Base-by-base conservation (phyloP, 2,329 filamentous ascomycete species). In the Blastomyces emzantsi region DNA sequence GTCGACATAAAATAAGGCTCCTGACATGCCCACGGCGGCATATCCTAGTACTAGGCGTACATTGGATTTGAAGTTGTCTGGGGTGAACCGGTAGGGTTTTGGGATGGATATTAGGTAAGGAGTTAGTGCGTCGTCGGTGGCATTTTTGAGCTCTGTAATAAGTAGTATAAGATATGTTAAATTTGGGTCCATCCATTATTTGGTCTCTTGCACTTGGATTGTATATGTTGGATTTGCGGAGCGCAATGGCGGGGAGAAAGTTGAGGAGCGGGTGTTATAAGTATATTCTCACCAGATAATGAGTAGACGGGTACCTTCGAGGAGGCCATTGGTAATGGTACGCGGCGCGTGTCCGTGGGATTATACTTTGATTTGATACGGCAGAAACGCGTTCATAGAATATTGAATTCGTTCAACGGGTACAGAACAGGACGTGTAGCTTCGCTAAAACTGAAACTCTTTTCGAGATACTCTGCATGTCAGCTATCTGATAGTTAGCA, bases 91-190 rank as follows among this genome's bases (percentile, higher is more conserved):
- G 28, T 77, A 78, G 25, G 77, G 76, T 25, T 75, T 72, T 83
- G 87, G 74, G n/a, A 97, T 86, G 41, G 87, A 90, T 77, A 90
- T 93, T 67, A 99, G 87, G 80, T 97, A 97, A 78, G 94, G 92
- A 64, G 90, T 87, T 65, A 99, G 87, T 64, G 92, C 91, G 78
- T 99, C 94, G 79, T 99, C 94, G 69, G 90, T 91, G 49, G 92
- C 95, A 80, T 94, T 96, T 78, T 97, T 97, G 67, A 99, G 88
- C 75, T 97, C 94, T 96, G 74, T 28, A 36, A 9, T n/a, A 36
- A 17, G 28, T 41, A 49, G 63, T 43, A 28, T 62, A 62, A 43
- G 36, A 39, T 63, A 65, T 45, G 33, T 51, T 30, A 61, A 64
- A 28, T 59, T 57, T 25, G 47, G 52, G 22, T 1, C 25, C 52